Evolutionary conservation across 202 grass and related monocot genomes (phyloP).

Genomic region (Digitaria exilis): DNA sequence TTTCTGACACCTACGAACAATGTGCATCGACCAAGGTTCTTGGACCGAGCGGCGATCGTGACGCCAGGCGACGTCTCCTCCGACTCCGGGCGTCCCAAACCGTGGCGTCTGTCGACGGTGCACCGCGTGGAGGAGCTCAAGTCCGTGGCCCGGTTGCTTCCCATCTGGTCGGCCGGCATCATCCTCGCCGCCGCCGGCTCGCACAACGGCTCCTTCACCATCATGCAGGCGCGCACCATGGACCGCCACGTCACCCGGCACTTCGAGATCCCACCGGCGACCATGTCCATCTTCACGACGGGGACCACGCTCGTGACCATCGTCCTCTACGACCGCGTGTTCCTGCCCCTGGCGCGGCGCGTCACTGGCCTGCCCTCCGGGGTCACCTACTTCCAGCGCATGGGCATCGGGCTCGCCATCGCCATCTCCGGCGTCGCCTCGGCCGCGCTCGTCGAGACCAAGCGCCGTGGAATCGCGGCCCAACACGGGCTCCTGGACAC

Average conservation of each 20-base stretch:
- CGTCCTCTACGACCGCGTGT: slow-evolving; percentile 24
- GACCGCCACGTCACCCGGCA: slow-evolving; percentile 27
- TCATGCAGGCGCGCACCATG: slow-evolving; percentile 60
- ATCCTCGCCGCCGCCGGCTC: slow-evolving; percentile 37
- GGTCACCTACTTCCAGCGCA: slow-evolving; percentile 63
- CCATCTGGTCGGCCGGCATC: slow-evolving; percentile 60
- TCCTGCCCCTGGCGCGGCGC: slow-evolving; percentile 49
- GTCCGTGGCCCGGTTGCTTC: slow-evolving; percentile 52
- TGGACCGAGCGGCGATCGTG: slow-evolving; percentile 46
- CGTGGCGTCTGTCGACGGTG: slow-evolving; percentile 49
- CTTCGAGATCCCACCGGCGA: slow-evolving; percentile 17
- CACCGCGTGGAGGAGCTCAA: slow-evolving; percentile 71
- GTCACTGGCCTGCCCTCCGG: slow-evolving; percentile 49
- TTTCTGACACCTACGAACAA: too few species aligned
- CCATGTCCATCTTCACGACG: slow-evolving; percentile 2
- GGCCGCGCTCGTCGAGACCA: slow-evolving; percentile 53
- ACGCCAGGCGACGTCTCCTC: slow-evolving; percentile 36
- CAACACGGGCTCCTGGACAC: slow-evolving; percentile 35
- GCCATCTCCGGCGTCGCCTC: slow-evolving; percentile 32
- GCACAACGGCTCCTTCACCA: slow-evolving; percentile 54
- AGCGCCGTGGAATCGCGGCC: slow-evolving; percentile 26
- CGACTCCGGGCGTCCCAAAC: slow-evolving; percentile 27
- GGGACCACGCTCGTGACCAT: slow-evolving; percentile 9
- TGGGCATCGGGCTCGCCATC: slow-evolving; percentile 50
- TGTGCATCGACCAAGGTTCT: too few species aligned